Percentiles rank a stretch among this genome's conserved stretches.
These are phyloP conservation scores for Cyphellophora attinorum DNA, from an alignment of 2,329 filamentous ascomycete genomes.

Conservation along the genomic window DNA sequence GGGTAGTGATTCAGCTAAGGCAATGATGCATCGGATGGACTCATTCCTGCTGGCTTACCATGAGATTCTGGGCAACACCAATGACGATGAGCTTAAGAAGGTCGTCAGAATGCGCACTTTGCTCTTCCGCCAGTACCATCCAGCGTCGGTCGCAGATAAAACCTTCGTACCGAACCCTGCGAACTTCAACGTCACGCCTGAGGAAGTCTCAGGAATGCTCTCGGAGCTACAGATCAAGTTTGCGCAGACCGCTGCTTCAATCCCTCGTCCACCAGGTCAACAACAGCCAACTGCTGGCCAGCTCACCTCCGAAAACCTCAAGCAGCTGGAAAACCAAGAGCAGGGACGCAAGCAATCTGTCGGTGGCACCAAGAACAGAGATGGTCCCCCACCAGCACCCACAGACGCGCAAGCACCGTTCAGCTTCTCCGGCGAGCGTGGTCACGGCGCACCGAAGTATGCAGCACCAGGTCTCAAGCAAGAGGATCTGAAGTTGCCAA, in stretches of 20 bases:
- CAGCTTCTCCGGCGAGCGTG: slow-evolving; percentile 37
- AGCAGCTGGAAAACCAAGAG: slow-evolving; percentile 12
- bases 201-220: slow-evolving; percentile 28
- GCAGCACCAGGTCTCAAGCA: slow-evolving; percentile 42
- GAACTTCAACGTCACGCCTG: slow-evolving; percentile 32
- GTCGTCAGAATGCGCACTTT: slow-evolving; percentile 27
- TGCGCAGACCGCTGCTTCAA: slow-evolving; percentile 26
- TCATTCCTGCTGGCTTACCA: slow-evolving; percentile 29
- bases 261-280: slow-evolving; percentile 37
- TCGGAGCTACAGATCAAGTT: slow-evolving; percentile 32
- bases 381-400: slow-evolving; percentile 37
- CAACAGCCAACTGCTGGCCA: slow-evolving; percentile 26
- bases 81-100: slow-evolving; percentile 21
- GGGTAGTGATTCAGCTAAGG: slow-evolving; percentile 22
- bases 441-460: slow-evolving; percentile 35
- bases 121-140: slow-evolving; percentile 33
- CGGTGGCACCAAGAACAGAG: slow-evolving; percentile 28
- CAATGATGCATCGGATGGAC: slow-evolving; percentile 34
- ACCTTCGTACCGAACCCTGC: slow-evolving; percentile 28
- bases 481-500: slow-evolving; percentile 49
- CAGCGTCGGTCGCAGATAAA: slow-evolving; percentile 26
- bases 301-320: slow-evolving; percentile 15
- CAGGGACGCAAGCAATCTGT: slow-evolving; percentile 23
- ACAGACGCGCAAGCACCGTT: slow-evolving; percentile 45
- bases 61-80: slow-evolving; percentile 25